Evolutionary conservation across 1,284 basidiomycete species (phyloP).

Genomic region (Exobasidium rhododendri): DNA sequence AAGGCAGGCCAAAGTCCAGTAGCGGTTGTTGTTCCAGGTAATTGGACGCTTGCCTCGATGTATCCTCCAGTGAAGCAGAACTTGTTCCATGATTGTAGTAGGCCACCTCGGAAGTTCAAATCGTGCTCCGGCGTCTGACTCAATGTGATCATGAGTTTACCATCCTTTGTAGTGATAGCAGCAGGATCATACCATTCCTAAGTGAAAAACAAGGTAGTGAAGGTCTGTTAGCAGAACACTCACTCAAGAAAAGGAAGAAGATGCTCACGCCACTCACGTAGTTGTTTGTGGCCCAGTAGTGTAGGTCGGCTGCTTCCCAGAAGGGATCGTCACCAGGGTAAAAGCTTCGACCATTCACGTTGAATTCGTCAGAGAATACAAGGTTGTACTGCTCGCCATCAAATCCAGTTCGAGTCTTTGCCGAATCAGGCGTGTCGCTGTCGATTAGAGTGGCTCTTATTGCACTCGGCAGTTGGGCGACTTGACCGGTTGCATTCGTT

Average conservation of each 20-base stretch:
- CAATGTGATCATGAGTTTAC: conserved; percentile 72
- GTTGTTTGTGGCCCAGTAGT: conserved; percentile 65
- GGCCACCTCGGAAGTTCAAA: conserved; percentile 64
- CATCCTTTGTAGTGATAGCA: conserved; percentile 72
- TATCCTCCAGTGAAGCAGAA: conserved; percentile 93
- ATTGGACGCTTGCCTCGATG: conserved; percentile 69
- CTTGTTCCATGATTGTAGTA: conserved; percentile 70
- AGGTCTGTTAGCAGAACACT: conserved; percentile 4
- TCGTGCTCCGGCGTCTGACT: conserved; percentile 60
- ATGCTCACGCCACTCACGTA: conserved; percentile 14
- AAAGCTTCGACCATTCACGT: conserved; percentile 58
- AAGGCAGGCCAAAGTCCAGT: conserved; percentile 66
- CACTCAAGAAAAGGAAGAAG: not conserved
- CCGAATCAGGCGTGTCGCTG: conserved; percentile 51
- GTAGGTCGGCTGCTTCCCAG: conserved; percentile 68
- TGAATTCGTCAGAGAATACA: conserved; percentile 56
- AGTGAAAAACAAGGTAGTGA: conserved; percentile 4
- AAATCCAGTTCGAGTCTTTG: conserved; percentile 58
- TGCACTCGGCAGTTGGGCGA: conserved; percentile 27
- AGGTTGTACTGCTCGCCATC: conserved; percentile 46
- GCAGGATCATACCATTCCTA: conserved; percentile 67
- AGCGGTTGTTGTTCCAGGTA: conserved; percentile 70
- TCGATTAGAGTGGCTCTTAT: conserved; percentile 42
- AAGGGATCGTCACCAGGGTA: conserved; percentile 63
- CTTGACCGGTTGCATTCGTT: conserved; percentile 42